Base-by-base conservation (phyloP, 768 basidiomycete species). In the Rubroboletus pulcherrimus region DNA sequence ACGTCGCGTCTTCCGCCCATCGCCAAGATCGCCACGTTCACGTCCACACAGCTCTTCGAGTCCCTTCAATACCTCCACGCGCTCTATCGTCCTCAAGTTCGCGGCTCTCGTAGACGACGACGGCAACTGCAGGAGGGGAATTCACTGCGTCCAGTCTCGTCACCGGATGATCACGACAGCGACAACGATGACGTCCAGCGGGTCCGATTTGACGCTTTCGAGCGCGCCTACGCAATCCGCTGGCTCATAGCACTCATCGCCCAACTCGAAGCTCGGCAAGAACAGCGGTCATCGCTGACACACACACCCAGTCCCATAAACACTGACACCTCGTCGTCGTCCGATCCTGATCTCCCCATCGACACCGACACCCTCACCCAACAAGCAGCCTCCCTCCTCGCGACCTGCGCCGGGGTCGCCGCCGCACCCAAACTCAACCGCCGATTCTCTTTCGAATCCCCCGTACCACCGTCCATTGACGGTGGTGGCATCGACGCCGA, bases 221-320 rank as follows among this genome's bases (percentile, higher is more conserved):
- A 94, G 70, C 80, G 86, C 9, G 67, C 79, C 1, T 84, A 85
- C 51, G 78, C 85, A 0, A 78, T 91, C 4, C 81, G 78, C 55
- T 95, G 92, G 92, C 76, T 93, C 14, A 88, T 82, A 5, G 74
- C 80, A 3, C 77, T 93, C 47, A 72, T 93, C 30, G 69, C 76
- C 6, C 74, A 74, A 51, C 66, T 73, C 45, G 66, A 71, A 15
- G 35, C 56, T 17, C 35, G 44, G 4, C 0, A 49, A 29, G 35
- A 38, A 24, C 47, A 15, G 4, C n/a, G n/a, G 3, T 33, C 31
- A 8, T 46, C 17, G 4, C 19, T 21, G n/a, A 8, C 31, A 14
- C 12, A 31, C 19, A 15, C 37, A 1, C 4, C 30, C 12, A 7
- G 14, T 17, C 7, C 48, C 19, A 19, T 5, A 11, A 9, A 4